A percentile compares a stretch with the other conserved stretches of the same genome.
These are phyloP conservation scores for Aspergillus caelatus DNA, from an alignment of 2,329 filamentous ascomycete genomes.

Conservation along the genomic window DNA sequence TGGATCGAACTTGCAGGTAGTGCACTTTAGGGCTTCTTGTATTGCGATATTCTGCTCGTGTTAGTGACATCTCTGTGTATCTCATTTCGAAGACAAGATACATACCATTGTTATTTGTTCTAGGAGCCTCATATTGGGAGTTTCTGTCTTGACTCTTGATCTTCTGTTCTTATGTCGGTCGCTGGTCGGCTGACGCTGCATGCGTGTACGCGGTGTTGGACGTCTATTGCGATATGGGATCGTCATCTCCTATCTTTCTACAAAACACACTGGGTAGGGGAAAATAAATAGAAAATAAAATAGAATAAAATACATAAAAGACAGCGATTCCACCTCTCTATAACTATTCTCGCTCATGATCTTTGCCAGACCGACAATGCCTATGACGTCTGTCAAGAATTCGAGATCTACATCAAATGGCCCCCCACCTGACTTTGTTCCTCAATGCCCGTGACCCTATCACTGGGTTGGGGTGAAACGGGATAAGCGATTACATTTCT, in stretches of 20 bases:
- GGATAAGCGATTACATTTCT: background rate
- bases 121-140: background rate
- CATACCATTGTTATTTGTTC: background rate
- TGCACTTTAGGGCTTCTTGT: conserved; percentile 31
- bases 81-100: background rate
- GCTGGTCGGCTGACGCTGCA: background rate
- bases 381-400: background rate
- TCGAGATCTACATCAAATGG: background rate
- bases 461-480: background rate
- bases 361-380: background rate
- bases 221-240: background rate
- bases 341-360: background rate
- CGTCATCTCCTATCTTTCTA: background rate
- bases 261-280: background rate
- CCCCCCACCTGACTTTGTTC: background rate
- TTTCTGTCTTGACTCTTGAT: background rate
- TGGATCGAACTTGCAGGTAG: conserved; percentile 22
- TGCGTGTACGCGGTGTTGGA: background rate
- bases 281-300: background rate
- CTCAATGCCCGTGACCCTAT: conserved; percentile 2
- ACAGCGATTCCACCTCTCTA: background rate
- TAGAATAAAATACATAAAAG: background rate
- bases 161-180: background rate
- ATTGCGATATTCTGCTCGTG: conserved; percentile 19
- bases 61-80: background rate